Base-by-base conservation (phyloP, 2,329 filamentous ascomycete genomes). In the Emmonsiellopsis sp. region DNA sequence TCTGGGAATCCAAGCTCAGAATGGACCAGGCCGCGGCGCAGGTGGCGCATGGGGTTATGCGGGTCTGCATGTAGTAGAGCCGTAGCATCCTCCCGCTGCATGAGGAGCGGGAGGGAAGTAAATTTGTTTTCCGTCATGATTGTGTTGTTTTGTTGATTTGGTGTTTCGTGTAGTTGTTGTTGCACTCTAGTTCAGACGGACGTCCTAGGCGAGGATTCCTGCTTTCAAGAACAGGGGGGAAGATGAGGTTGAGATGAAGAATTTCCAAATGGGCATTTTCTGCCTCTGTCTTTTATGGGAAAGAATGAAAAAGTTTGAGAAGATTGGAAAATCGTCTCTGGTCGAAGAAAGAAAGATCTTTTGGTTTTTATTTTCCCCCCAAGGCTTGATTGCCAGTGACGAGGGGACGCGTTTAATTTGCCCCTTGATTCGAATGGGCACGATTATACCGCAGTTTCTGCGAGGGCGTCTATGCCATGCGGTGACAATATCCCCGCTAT, bases 1-100 rank as follows among this genome's bases (percentile, higher is more conserved):
- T 98, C 93, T 0, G 89, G 89, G 68, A 95, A 97, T 38, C 83
- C 88, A 46, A 96, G 77, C 45, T 82, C 75, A 13, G 83, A 79
- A 68, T 96, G 83, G 42, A 86, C 75, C 35, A 80, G 73, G 26
- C 89, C 89, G 34, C 91, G 82, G 31, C 67, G 61, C 10, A 76
- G 63, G 55, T 74, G 67, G 4, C 65, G 60, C 37, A 67, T 61
- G 6, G 70, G 70, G 53, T 73, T 73, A 59, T 75, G 72, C 1
- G 71, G 69, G 46, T 70, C 67, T 32, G 63, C 54, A 51, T 68
- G 67, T 13, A 75, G 66, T 26, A 61, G 56, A 34, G 62, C 70
- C 0, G 84, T 87, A 56, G 84, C 70, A 57, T 76, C 70, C 44
- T 78, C 71, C 50, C 84, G 82, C 8, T 53, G 35, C 10, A 38